Conservation (phyloP, 2,329 filamentous ascomycete genomes). For the Alternaria tenuissima region DNA sequence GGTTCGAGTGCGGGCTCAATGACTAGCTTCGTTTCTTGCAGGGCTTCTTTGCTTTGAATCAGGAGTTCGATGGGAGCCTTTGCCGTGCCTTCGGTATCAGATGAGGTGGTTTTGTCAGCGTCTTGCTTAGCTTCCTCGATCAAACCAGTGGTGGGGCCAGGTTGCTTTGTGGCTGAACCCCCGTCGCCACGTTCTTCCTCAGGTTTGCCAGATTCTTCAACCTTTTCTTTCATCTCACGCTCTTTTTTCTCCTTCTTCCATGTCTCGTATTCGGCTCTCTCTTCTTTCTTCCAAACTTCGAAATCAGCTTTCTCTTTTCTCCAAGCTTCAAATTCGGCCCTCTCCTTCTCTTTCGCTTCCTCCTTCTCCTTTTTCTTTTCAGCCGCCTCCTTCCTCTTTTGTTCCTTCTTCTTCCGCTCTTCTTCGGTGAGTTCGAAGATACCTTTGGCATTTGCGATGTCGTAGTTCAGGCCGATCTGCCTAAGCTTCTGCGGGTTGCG, state of each 20-base stretch:
- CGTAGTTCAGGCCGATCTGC: slow-evolving; percentile 72
- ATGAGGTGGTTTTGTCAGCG: neutral
- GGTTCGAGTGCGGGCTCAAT: neutral
- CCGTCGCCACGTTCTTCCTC: slow-evolving; percentile 9
- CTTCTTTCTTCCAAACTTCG: slow-evolving; percentile 41
- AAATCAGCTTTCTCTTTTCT: slow-evolving; percentile 41
- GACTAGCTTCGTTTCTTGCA: neutral
- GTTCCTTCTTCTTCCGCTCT: slow-evolving; percentile 52
- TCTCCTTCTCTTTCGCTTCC: slow-evolving; percentile 44
- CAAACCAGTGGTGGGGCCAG: neutral
- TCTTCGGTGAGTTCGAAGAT: slow-evolving; percentile 60
- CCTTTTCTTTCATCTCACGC: slow-evolving; percentile 20
- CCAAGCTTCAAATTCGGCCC: slow-evolving; percentile 42
- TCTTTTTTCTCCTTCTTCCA: slow-evolving; percentile 42
- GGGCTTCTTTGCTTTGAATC: neutral
- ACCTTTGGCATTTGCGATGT: slow-evolving; percentile 73
- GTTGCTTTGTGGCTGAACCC: neutral
- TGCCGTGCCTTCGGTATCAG: neutral
- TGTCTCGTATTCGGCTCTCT: slow-evolving; percentile 40
- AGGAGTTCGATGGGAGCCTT: neutral
- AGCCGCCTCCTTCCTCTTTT: slow-evolving; percentile 47
- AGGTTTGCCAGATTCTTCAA: slow-evolving; percentile 12
- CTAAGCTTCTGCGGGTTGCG: slow-evolving; percentile 62
- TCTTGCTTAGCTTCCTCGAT: neutral
- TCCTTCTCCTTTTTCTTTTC: slow-evolving; percentile 40